Base-by-base conservation (phyloP, 2,329 filamentous ascomycete species). In the Hawksworthiomyces lignivorus region DNA sequence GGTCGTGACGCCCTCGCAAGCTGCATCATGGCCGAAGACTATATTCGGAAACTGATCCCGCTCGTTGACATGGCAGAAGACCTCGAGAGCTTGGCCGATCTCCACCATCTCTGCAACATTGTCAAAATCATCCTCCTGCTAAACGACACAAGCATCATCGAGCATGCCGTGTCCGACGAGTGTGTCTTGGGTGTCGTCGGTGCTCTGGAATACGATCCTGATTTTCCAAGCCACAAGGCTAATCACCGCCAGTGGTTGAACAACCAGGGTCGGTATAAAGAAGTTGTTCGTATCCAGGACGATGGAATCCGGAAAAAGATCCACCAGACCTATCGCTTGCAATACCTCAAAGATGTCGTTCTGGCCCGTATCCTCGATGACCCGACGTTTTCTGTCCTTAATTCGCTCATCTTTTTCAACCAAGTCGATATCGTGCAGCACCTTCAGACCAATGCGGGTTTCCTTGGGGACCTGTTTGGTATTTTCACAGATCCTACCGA, bases 281-380 rank as follows among this genome's bases (percentile, higher is more conserved):
- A 98, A 68, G 92, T 98, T 11, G 89, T 98, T 15, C 83, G 78
- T 41, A 96, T 98, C 52, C 83, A 89, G 53, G 87, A 96, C 53
- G 74, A 81, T 6, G 67, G 75, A 39, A 86, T 96, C 49, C 80
- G 82, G 52, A 82, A 78, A 54, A 97, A 97, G 68, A 97, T 98
- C 29, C 89, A 96, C 57, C 87, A 89, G 61, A 97, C 92, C 1
- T 96, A 96, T 66, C 85, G 92, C 29, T 68, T 98, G 26, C 89
- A 95, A 57, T 98, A 98, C 59, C 73, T 98, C 41, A 98, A 97
- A 62, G 92, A 98, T 56, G 92, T 98, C n/a, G 90, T 97, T 1
- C 75, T 98, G 32, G 92, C 92, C 22, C 80, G 92, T 48, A 97
- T 98, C 49, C 73, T 98, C 47, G 92, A 98, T 63, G 92, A 98